Evolutionary conservation across 2,329 filamentous ascomycete species (phyloP).

Genomic region (Chrysosphaeria jannelii): DNA sequence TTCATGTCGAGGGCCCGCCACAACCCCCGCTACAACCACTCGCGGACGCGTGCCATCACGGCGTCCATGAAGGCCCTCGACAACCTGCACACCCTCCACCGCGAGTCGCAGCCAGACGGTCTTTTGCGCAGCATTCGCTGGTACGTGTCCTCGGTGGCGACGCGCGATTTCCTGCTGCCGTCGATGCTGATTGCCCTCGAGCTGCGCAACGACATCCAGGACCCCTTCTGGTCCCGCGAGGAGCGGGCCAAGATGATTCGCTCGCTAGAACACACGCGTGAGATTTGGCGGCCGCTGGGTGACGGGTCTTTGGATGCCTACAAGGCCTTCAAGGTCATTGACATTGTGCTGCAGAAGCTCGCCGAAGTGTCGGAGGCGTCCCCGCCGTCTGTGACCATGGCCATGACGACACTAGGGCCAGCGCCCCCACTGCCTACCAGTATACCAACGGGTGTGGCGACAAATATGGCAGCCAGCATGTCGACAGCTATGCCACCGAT

Average conservation of each 20-base stretch:
- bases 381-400: too few species aligned
- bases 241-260: constrained; percentile 47
- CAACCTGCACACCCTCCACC: constrained; percentile 45
- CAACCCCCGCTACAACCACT: constrained; percentile 59
- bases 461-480: too few species aligned
- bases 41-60: constrained; percentile 57
- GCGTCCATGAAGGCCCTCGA: constrained; percentile 56
- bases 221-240: constrained; percentile 22
- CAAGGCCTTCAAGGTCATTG: constrained; percentile 58
- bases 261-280: constrained; percentile 37
- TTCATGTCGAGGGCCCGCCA: constrained; percentile 53
- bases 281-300: constrained; percentile 53
- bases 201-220: constrained; percentile 32
- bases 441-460: too few species aligned
- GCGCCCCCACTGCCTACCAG: too few species aligned
- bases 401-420: too few species aligned
- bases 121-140: constrained; percentile 44
- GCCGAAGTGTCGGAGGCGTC: too few species aligned
- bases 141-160: constrained; percentile 51
- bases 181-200: constrained; percentile 66
- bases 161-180: constrained; percentile 61
- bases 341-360: constrained; percentile 59
- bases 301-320: constrained; percentile 67
- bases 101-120: constrained; percentile 42
- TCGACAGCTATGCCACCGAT: too few species aligned